Conservation (phyloP, 106 monocot species). For the Allium cepa region DNA sequence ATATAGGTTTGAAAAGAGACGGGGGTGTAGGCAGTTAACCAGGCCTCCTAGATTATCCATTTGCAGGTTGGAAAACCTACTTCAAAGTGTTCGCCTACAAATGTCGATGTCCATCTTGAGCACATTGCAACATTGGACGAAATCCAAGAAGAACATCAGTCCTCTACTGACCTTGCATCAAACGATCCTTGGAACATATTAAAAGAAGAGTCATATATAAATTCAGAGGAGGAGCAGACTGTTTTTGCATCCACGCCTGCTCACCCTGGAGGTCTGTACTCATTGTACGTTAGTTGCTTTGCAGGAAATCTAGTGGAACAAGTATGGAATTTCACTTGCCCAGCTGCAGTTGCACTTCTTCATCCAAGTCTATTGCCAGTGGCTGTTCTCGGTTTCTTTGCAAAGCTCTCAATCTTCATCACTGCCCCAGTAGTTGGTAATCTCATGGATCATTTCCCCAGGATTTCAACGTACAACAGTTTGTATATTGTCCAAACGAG, state of each 20-base stretch:
- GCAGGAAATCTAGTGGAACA: conserved; percentile 91
- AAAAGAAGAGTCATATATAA: too few species aligned
- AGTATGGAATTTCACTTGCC: conserved; percentile 93
- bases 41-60: too few species aligned
- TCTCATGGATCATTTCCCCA: conserved; percentile 56
- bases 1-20: too few species aligned
- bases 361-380: conserved; percentile 92
- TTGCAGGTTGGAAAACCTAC: conserved; percentile 34
- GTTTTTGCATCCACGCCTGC: too few species aligned
- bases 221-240: too few species aligned
- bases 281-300: conserved; percentile 39
- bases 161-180: conserved; percentile 19
- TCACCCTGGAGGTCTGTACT: too few species aligned
- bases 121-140: conserved; percentile 21
- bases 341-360: conserved; percentile 80
- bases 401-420: conserved; percentile 79
- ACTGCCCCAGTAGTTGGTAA: conserved; percentile 41
- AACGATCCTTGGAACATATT: too few species aligned
- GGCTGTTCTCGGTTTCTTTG: conserved; percentile 85
- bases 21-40: too few species aligned
- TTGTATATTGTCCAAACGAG: conserved; percentile 70
- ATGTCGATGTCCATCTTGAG: conserved; percentile 39
- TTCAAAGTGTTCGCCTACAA: conserved; percentile 48
- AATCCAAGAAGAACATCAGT: conserved; percentile 18
- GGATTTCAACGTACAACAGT: conserved; percentile 67